Base-by-base conservation (phyloP, 1,139 yeast genomes). In the Meyerozyma smithsonii region DNA sequence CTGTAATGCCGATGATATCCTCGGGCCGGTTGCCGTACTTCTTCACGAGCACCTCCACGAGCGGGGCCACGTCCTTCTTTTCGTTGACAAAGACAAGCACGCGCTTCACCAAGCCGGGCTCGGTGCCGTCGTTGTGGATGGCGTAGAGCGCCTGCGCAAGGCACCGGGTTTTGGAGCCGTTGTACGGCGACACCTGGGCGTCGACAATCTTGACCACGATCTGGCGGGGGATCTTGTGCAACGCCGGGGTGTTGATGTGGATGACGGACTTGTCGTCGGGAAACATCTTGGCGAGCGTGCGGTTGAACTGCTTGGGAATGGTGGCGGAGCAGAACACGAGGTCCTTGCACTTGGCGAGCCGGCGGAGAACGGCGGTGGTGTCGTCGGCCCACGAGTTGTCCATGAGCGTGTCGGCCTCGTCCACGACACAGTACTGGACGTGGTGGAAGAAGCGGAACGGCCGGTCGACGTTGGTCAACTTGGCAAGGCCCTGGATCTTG, bases 381-480 rank as follows among this genome's bases (percentile, higher is more conserved):
- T 81, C 82, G 28, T 75, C 75, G 12, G 81, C 64, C 76, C 92
- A 90, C 0, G 95, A 84, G 40, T 79, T 76, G 54, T 90, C 96
- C 80, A 92, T 74, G 40, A 92, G 66, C 0, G 97, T 86, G 59
- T 92, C 98, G 0, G 98, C 97, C 59, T 92, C 98, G 58, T 92
- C 98, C n/a, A 85, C 75, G 3, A 86, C 90, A 41, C 86, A 69
- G 50, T 75, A 83, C 21, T 74, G 71, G 0, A 79, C 75, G 28
- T 64, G 63, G 5, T 65, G 60, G 39, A 79, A 62, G 8, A 67
- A 56, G 30, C 69, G 62, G 49, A 70, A 78, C 0, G 84, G 81
- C 24, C 72, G 62, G 36, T 68, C 64, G 11, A 71, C 54, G 50
- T 68, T 68, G 25, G 64, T 61, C 33, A 77, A 66, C 37, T 69